These are phyloP conservation scores for Boletus vermiculosoides DNA, from an alignment of 768 basidiomycete genomes.

Conservation along the genomic window DNA sequence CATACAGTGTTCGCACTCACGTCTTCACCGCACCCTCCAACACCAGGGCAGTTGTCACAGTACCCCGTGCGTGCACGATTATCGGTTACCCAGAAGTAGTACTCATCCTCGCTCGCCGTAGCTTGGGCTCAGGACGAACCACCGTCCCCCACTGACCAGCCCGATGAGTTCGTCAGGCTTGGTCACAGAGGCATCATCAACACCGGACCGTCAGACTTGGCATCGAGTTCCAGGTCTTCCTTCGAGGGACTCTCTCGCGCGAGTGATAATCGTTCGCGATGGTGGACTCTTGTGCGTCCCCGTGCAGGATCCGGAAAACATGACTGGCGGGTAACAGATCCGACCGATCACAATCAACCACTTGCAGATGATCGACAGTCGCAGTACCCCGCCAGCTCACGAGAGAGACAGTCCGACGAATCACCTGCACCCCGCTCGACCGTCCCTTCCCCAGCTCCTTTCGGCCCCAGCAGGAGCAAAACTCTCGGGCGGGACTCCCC, in stretches of 20 bases:
- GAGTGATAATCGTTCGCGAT: conserved; percentile 46
- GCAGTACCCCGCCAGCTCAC: conserved; percentile 8
- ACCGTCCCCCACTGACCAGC: conserved; percentile 58
- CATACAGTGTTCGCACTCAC: conserved; percentile 30
- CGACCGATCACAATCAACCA: background rate
- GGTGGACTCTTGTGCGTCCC: conserved; percentile 74
- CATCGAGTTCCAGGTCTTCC: conserved; percentile 50
- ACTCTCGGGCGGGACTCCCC: conserved; percentile 71
- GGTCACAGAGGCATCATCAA: conserved; percentile 34
- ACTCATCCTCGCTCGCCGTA: conserved; percentile 29
- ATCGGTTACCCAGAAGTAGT: background rate
- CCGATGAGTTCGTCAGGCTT: conserved; percentile 38
- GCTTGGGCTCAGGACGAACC: conserved; percentile 87
- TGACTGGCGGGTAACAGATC: conserved; percentile 3
- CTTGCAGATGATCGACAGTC: conserved; percentile 17
- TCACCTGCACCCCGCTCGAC: conserved; percentile 26
- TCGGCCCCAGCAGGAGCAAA: conserved; percentile 52
- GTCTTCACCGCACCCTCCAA: conserved; percentile 38
- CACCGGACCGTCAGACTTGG: conserved; percentile 49
- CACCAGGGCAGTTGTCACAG: conserved; percentile 57
- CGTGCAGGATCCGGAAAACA: conserved; percentile 34
- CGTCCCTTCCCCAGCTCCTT: conserved; percentile 33
- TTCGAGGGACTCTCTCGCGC: conserved; percentile 30
- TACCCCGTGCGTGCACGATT: conserved; percentile 55
- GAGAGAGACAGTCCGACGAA: conserved; percentile 22